Percentiles rank a stretch among this genome's conserved stretches.
Conservation (phyloP, 768 basidiomycete species). For the Lactarius indigo region DNA sequence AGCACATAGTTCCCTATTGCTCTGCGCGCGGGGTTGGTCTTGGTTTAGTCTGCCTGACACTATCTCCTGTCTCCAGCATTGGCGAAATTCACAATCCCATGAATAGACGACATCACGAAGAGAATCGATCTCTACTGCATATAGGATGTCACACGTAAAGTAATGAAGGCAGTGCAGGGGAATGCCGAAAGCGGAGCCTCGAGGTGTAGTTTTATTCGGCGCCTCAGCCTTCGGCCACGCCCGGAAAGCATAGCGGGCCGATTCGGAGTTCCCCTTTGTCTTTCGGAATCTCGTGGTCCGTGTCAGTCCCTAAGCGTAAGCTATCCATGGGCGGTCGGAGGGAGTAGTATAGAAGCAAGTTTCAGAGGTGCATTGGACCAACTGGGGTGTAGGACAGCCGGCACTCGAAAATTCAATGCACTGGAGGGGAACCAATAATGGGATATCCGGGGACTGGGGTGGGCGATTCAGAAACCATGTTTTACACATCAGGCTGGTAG, state of each 20-base stretch:
- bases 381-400: too few species aligned
- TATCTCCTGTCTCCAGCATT: not conserved
- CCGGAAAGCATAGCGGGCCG: not conserved
- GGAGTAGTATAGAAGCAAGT: not conserved
- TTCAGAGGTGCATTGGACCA: not conserved
- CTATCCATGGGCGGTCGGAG: not conserved
- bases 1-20: not conserved
- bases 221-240: not conserved
- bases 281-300: not conserved
- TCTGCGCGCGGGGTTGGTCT: not conserved
- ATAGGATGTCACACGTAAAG: not conserved
- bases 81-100: not conserved
- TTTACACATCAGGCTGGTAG: too few species aligned
- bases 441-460: not conserved
- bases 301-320: not conserved
- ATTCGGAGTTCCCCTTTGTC: not conserved
- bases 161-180: too few species aligned
- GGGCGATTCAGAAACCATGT: too few species aligned
- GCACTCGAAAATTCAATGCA: too few species aligned
- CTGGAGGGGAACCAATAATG: not conserved
- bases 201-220: not conserved
- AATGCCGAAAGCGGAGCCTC: too few species aligned
- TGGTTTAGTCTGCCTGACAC: not conserved
- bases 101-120: not conserved
- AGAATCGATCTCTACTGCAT: not conserved